Evolutionary conservation across 73 alveolate genomes (phyloP), one percentile per base, ranked within the genome.

Genomic region (Paramecium tetraurelia): DNA sequence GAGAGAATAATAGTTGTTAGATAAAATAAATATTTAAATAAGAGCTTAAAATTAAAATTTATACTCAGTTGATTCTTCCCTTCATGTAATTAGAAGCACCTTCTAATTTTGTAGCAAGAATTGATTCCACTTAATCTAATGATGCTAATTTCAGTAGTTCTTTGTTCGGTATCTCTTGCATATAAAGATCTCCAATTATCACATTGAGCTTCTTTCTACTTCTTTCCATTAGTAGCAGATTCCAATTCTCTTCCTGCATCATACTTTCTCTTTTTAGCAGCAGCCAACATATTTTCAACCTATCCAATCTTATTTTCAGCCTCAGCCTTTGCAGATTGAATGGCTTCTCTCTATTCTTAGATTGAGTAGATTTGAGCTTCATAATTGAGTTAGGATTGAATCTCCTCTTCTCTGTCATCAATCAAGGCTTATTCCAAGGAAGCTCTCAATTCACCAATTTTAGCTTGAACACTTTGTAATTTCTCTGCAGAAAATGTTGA

Each of bases 151-250:
- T 80, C 90, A 46, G 57, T 63, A 12, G 77, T 80, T 80, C 90
- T 80, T 80, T 80, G 46, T 80, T 80, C 90, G 24, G 90, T 80
- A 35, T 80, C 90, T 80, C 90, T 80, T 35, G 90, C 90, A 80
- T 80, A 80, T 24, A 18, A 29, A 18, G 90, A n/a, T 80, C 90
- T 80, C 90, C 90, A 80, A 14, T 59, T 22, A 8, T 80, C 90
- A 80, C 90, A 80, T 80, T 80, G 10, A 21, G 75, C 90, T 80
- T 80, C 90, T 58, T 80, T 80, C 36, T 7, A 7, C n/a, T 10
- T 63, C 24, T 80, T 80, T 80, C 90, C 90, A 38, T 33, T 43
- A 12, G 90, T 22, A 24, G 90, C 90, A 24, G 90, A 40, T 20
- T 40, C 70, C 11, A 80, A 35, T 44, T 80, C 90, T 80, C 90